A percentile compares a stretch with the other conserved stretches of the same genome.
Evolutionary conservation across 352 stramenopile genomes (phyloP).

Genomic region (Globisporangium paddicum): DNA sequence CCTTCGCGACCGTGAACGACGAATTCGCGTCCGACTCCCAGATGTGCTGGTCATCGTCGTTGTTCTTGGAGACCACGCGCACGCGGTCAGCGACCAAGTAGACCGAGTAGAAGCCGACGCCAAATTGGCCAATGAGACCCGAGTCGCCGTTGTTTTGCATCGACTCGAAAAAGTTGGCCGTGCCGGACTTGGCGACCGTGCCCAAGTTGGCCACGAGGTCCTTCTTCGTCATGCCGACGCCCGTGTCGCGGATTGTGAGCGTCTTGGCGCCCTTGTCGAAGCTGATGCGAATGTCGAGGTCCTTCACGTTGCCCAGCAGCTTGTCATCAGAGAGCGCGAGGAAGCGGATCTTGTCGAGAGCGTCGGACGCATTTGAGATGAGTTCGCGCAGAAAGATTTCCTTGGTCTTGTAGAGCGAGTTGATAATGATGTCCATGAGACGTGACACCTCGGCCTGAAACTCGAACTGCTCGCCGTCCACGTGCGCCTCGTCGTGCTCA

Average conservation of each 20-base stretch:
- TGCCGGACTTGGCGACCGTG: constrained; percentile 98
- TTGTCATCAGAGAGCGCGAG: constrained; percentile 90
- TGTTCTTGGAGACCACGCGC: constrained; percentile 96
- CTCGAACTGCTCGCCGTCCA: constrained; percentile 80
- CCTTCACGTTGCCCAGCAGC: constrained; percentile 85
- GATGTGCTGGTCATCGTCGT: constrained; percentile 97
- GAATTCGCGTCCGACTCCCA: constrained; percentile 98
- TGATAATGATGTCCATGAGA: constrained; percentile 90
- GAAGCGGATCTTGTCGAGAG: constrained; percentile 99
- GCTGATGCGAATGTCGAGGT: constrained; percentile 97
- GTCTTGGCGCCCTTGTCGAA: constrained; percentile 95
- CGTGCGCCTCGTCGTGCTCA: constrained; percentile 34
- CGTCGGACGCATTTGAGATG: constrained; percentile 99
- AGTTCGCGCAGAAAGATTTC: constrained; percentile 98
- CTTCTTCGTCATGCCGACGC: constrained; percentile 98
- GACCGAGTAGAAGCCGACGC: constrained; percentile 99
- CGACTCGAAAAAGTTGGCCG: constrained; percentile 98
- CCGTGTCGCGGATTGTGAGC: constrained; percentile 97
- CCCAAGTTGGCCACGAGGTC: constrained; percentile 97
- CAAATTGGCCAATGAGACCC: constrained; percentile 99
- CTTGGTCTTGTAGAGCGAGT: constrained; percentile 87
- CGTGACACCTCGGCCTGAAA: constrained; percentile 97
- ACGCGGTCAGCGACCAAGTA: constrained; percentile 97
- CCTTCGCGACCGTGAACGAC: constrained; percentile 95
- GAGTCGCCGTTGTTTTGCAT: constrained; percentile 90